Evolutionary conservation across 768 basidiomycete genomes (phyloP).

Genomic region (Fibroporia radiculosa): DNA sequence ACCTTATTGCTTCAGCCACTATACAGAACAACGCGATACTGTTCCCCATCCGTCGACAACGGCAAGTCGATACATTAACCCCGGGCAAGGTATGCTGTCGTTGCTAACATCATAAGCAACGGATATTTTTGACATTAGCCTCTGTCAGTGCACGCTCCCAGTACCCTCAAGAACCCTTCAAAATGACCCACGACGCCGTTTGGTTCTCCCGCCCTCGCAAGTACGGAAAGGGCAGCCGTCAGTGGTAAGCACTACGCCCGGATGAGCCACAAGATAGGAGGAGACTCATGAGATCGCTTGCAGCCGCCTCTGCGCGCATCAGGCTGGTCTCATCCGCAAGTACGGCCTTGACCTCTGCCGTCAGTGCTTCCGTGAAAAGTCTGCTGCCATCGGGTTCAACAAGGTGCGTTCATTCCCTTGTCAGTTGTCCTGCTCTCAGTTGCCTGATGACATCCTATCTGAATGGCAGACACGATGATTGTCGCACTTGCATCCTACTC

Average conservation of each 20-base stretch:
- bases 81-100: constrained; percentile 11
- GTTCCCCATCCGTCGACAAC: constrained; percentile 9
- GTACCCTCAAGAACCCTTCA: constrained; percentile 22
- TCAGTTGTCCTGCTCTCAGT: not conserved
- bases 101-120: not conserved
- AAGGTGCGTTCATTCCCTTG: constrained; percentile 48
- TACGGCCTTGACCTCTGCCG: constrained; percentile 96
- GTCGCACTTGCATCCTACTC: constrained; percentile 1
- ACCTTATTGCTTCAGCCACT: constrained; percentile 15
- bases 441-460: not conserved
- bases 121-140: not conserved
- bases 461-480: constrained; percentile 16
- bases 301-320: constrained; percentile 94
- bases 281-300: constrained; percentile 11
- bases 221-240: constrained; percentile 91
- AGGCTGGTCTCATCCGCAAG: constrained; percentile 96
- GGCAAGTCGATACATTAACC: constrained; percentile 11
- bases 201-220: constrained; percentile 97
- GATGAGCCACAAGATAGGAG: not conserved
- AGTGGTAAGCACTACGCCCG: constrained; percentile 58
- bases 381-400: constrained; percentile 85
- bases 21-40: constrained; percentile 17
- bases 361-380: constrained; percentile 98
- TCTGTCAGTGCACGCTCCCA: not conserved
- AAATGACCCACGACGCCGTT: constrained; percentile 97